phyloP scores from a whole-genome alignment of 305 asterid species.

The Rubia balearica region DNA sequence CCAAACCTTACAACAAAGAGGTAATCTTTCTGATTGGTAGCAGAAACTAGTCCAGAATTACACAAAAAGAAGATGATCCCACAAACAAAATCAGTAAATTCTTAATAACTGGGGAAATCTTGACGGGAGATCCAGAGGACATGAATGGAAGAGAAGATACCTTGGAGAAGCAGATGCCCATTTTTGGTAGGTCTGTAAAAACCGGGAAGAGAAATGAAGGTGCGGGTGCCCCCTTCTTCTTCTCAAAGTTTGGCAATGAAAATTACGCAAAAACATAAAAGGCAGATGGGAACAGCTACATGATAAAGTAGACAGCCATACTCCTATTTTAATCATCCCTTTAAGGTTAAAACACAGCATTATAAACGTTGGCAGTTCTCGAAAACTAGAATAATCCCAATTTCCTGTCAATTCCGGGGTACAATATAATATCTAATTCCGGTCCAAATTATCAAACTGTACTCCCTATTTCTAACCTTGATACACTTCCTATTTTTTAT shows the following conservation, averaged over 20 bases:
- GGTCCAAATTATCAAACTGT: too few relatives aligned
- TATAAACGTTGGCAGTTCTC: background rate
- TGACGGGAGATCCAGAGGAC: background rate
- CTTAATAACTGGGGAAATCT: background rate
- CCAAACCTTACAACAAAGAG: background rate
- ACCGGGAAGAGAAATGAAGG: background rate
- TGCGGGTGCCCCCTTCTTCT: background rate
- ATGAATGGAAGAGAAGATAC: slow-evolving; percentile 21
- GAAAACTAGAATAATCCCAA: too few relatives aligned
- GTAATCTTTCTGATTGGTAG: background rate
- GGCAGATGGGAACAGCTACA: background rate
- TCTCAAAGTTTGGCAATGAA: background rate
- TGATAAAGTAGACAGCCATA: background rate
- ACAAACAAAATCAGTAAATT: background rate
- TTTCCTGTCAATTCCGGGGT: too few relatives aligned
- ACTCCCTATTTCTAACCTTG: too few relatives aligned
- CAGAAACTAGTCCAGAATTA: background rate
- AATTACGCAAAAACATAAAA: background rate
- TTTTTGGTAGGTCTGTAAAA: slow-evolving; percentile 2
- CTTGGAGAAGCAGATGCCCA: slow-evolving; percentile 63
- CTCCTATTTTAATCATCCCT: background rate
- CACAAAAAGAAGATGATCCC: background rate
- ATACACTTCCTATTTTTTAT: too few relatives aligned
- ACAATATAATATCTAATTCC: too few relatives aligned
- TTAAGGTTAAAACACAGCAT: slow-evolving; percentile 1